Evolutionary conservation across 2,329 filamentous ascomycete species (phyloP).

Genomic region (Fusarium pseudoanthophilum): DNA sequence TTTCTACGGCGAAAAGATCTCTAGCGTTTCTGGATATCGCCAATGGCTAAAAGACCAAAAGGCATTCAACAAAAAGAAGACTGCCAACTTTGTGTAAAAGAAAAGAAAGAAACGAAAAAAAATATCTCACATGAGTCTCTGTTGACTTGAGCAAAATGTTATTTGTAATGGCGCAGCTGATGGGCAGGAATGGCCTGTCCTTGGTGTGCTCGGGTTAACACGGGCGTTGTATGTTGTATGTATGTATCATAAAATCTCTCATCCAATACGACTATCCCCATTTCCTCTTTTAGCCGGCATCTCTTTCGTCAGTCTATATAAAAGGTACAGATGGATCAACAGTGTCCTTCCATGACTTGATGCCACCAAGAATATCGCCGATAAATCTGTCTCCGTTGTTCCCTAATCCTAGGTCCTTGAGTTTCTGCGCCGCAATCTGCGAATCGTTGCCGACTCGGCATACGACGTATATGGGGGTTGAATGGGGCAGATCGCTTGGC

Average conservation of each 20-base stretch:
- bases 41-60: slow-evolving; percentile 98
- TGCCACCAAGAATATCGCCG: slow-evolving; percentile 76
- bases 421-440: slow-evolving; percentile 72
- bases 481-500: slow-evolving; percentile 50
- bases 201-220: slow-evolving; percentile 30
- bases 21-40: slow-evolving; percentile 88
- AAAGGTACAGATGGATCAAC: slow-evolving; percentile 71
- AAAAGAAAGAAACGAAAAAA: neutral
- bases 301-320: slow-evolving; percentile 48
- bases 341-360: slow-evolving; percentile 76
- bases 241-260: slow-evolving; percentile 44
- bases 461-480: slow-evolving; percentile 74
- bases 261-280: slow-evolving; percentile 33
- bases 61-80: slow-evolving; percentile 96
- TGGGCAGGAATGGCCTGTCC: slow-evolving; percentile 26
- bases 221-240: slow-evolving; percentile 46
- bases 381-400: slow-evolving; percentile 66
- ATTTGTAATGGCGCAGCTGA: slow-evolving; percentile 42
- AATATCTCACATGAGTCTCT: slow-evolving; percentile 2
- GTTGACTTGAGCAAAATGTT: slow-evolving; percentile 21
- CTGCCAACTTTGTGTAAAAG: slow-evolving; percentile 68
- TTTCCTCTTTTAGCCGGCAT: slow-evolving; percentile 27
- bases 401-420: slow-evolving; percentile 70
- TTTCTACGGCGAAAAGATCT: slow-evolving; percentile 99
- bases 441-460: slow-evolving; percentile 84